These are phyloP conservation scores for Theobroma grandiflorum DNA, from an alignment of 441 rosid genomes.

Conservation along the genomic window DNA sequence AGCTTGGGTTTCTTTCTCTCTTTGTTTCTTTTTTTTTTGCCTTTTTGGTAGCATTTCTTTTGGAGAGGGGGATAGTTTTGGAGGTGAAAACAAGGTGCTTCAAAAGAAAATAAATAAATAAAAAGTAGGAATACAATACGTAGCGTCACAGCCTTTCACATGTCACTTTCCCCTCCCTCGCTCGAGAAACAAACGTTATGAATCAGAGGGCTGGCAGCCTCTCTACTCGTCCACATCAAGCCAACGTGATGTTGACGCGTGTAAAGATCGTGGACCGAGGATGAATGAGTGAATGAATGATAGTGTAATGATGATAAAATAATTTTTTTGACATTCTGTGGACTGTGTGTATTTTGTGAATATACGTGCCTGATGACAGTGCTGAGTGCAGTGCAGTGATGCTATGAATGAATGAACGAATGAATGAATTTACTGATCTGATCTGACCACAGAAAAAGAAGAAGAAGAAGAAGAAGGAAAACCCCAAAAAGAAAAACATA, in stretches of 20 bases:
- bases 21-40: background rate
- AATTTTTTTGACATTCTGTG: constrained; percentile 53
- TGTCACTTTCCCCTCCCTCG: background rate
- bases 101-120: constrained; percentile 8
- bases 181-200: background rate
- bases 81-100: constrained; percentile 34
- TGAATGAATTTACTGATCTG: constrained; percentile 19
- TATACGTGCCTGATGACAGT: constrained; percentile 16
- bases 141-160: constrained; percentile 18
- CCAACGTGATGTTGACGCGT: constrained; percentile 38
- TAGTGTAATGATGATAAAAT: constrained; percentile 66
- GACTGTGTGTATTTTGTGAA: constrained; percentile 6
- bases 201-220: constrained; percentile 45
- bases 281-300: constrained; percentile 41
- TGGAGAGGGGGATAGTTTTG: background rate
- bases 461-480: background rate
- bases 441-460: background rate
- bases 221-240: constrained; percentile 25
- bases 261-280: constrained; percentile 31
- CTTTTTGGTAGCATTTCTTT: background rate
- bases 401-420: constrained; percentile 19
- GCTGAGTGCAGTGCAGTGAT: constrained; percentile 13
- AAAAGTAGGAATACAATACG: no score
- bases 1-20: background rate
- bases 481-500: background rate